Conservation (phyloP, 805 yeast genomes). For the Debaryomyces hansenii region DNA sequence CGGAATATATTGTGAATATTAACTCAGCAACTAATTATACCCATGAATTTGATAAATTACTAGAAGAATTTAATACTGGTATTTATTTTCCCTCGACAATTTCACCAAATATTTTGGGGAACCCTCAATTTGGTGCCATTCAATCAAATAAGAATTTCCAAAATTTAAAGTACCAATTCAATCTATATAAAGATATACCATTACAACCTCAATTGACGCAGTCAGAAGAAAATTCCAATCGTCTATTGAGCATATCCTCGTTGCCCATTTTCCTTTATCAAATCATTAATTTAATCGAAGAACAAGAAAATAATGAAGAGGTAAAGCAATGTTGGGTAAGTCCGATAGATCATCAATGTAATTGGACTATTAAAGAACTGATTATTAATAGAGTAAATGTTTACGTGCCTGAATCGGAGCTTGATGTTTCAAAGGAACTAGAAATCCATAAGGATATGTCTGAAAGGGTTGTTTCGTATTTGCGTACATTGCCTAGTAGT, state of each 20-base stretch:
- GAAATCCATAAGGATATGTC: constrained; percentile 22
- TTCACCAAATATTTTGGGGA: constrained; percentile 26
- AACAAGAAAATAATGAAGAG: constrained; percentile 3
- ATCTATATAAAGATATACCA: constrained; percentile 41
- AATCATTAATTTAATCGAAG: constrained; percentile 19
- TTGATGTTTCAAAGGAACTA: constrained; percentile 17
- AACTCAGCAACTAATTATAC: background rate
- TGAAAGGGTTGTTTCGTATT: constrained; percentile 12
- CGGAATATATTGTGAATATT: constrained; percentile 13
- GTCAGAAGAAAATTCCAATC: constrained; percentile 9
- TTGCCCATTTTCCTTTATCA: constrained; percentile 31
- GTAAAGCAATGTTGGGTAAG: constrained; percentile 21
- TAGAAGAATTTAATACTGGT: constrained; percentile 33
- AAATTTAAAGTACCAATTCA: constrained; percentile 36
- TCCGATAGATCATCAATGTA: constrained; percentile 31
- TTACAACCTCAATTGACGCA: constrained; percentile 27
- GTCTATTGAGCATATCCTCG: constrained; percentile 26
- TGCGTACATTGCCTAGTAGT: constrained; percentile 5
- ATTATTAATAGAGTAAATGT: constrained; percentile 22
- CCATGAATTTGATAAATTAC: constrained; percentile 23
- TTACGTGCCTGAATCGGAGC: constrained; percentile 8
- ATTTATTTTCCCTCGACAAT: constrained; percentile 38
- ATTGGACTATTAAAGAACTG: constrained; percentile 36
- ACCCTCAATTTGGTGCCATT: constrained; percentile 20
- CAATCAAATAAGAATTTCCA: constrained; percentile 35